Base-by-base conservation (phyloP, 805 yeast species). In the Wickerhamomyces chambardii region DNA sequence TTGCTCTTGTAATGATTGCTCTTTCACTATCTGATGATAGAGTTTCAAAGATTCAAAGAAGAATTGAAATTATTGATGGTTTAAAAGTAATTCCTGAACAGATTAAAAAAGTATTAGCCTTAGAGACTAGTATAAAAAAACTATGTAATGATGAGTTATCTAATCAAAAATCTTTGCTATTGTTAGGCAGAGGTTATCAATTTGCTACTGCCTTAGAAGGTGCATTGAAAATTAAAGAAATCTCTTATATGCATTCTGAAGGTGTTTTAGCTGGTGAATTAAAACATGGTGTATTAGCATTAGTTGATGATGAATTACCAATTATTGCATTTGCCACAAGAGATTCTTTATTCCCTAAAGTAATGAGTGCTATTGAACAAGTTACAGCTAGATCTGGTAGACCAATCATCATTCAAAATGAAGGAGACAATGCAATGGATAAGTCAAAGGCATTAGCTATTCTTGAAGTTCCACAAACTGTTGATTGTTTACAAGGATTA, bases 221-320 rank as follows among this genome's bases (percentile, higher is more conserved):
- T 57, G 98, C 99, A 11, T 75, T 92, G 54, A 92, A 92, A 67
- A 90, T 92, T 58, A 92, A 92, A 66, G 99, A 92, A 63, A 92
- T 92, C 43, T 90, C 97, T 3, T 92, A 92, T 61, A 92, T 92
- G 86, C 99, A 92, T 61, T 86, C 97, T 16, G 99, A 92, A 67
- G 99, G 98, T 68, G 95, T 92, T 36, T 77, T 92, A 46, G 98
- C 99, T 17, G 99, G 98, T 60, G 99, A 92, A 65, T 77, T 92
- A 64, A 92, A 92, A 63, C 99, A 92, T 58, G 99, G 99, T 64
- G 95, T 86, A 24, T 74, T 92, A 53, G 99, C 99, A 7, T 72
- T 92, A 40, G 97, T 92, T 40, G 99, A 92, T 63, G 95, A 84
- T 49, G 70, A 81, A 43, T 68, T 92, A 56, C 99, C 99, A 41